These are phyloP conservation scores for Sporobolomyces phaffii DNA, from an alignment of 768 basidiomycete genomes.

Conservation along the genomic window DNA sequence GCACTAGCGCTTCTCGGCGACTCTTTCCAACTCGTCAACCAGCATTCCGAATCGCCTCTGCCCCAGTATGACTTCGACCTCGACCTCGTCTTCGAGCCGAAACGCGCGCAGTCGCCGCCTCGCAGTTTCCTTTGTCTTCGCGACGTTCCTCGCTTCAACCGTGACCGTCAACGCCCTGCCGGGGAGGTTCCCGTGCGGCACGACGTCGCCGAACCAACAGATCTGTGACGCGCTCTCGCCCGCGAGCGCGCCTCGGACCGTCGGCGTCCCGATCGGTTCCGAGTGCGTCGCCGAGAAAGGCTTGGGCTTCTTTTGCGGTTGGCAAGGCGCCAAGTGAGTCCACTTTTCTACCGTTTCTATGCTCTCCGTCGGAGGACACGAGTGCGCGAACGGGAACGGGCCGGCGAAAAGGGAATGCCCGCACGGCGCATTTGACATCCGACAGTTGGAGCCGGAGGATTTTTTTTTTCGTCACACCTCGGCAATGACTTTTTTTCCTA, in stretches of 20 bases:
- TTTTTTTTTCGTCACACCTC: background rate
- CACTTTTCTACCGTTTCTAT: background rate
- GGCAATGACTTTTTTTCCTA: background rate
- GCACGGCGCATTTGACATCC: too few species aligned
- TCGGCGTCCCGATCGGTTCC: conserved; percentile 14
- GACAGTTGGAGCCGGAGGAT: background rate
- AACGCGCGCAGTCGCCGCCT: background rate
- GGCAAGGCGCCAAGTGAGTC: conserved; percentile 16
- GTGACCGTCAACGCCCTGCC: conserved; percentile 3
- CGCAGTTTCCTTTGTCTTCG: conserved; percentile 4
- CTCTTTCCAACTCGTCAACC: too few species aligned
- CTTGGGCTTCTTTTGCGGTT: conserved; percentile 17
- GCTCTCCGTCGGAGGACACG: too few species aligned
- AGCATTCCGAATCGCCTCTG: too few species aligned
- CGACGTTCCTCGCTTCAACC: background rate
- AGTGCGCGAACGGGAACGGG: too few species aligned
- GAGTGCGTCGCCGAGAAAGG: conserved; percentile 4
- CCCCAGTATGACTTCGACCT: too few species aligned
- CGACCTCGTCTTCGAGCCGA: background rate
- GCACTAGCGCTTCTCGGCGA: background rate
- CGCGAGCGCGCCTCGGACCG: background rate
- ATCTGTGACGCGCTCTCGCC: conserved; percentile 24
- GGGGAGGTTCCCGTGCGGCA: conserved; percentile 27
- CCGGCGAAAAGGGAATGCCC: too few species aligned
- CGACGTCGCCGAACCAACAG: conserved; percentile 8